phyloP scores from a whole-genome alignment of 768 basidiomycete genomes.

The Phaeotremella skinneri region DNA sequence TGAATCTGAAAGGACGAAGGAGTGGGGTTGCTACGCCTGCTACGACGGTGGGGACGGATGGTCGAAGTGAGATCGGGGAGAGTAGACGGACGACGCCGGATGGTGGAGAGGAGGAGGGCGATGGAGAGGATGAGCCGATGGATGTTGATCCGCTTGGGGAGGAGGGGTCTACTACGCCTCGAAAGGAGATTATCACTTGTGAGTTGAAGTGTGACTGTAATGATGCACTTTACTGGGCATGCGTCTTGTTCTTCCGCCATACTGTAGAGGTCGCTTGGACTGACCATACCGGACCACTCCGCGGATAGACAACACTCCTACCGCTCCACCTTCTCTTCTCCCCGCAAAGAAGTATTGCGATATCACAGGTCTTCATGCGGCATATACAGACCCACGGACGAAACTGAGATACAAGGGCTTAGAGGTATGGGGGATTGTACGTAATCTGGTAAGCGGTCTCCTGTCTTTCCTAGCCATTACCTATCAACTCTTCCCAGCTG shows the following conservation, averaged over 20 bases:
- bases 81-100: slow-evolving; percentile 13
- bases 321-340: slow-evolving; percentile 52
- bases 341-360: slow-evolving; percentile 56
- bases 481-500: background rate
- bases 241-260: background rate
- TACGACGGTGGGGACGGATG: background rate
- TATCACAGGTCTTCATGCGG: slow-evolving; percentile 54
- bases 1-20: slow-evolving; percentile 5
- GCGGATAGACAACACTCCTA: slow-evolving; percentile 44
- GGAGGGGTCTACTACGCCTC: slow-evolving; percentile 10
- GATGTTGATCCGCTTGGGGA: slow-evolving; percentile 16
- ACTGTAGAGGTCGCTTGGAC: background rate
- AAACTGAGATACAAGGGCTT: slow-evolving; percentile 52
- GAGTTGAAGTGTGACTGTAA: slow-evolving; percentile 11
- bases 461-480: background rate
- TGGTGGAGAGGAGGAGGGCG: slow-evolving; percentile 15
- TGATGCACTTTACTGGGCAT: background rate
- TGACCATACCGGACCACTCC: slow-evolving; percentile 2
- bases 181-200: slow-evolving; percentile 50
- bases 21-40: slow-evolving; percentile 21
- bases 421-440: slow-evolving; percentile 53
- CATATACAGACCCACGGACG: slow-evolving; percentile 53
- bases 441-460: slow-evolving; percentile 45
- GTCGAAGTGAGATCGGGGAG: background rate
- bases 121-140: slow-evolving; percentile 20